Evolutionary conservation across 2,329 filamentous ascomycete genomes (phyloP).

Genomic region (Sporothrix dimorphospora): DNA sequence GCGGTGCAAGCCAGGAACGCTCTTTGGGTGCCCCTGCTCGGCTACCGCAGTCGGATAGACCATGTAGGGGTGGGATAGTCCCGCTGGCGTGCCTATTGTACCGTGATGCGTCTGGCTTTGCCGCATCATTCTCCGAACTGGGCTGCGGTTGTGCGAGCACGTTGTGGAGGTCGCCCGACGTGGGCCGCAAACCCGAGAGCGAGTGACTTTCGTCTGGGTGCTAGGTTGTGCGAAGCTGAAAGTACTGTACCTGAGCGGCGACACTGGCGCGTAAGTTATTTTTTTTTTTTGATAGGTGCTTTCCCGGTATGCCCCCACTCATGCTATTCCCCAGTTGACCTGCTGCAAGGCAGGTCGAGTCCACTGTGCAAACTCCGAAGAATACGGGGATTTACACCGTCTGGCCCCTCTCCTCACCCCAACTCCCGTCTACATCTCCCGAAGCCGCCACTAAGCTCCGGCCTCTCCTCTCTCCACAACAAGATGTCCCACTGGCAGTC

Average conservation of each 20-base stretch:
- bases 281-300: neutral
- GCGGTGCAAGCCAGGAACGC: neutral
- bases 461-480: conserved; percentile 11
- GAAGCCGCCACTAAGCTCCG: conserved; percentile 4
- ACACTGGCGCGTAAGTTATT: neutral
- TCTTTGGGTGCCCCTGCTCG: neutral
- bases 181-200: neutral
- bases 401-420: neutral
- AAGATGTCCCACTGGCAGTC: neutral
- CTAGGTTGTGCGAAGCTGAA: neutral
- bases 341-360: too few relatives aligned
- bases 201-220: neutral
- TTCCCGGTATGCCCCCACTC: neutral
- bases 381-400: neutral
- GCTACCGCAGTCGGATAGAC: conserved; percentile 1
- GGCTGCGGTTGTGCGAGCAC: neutral
- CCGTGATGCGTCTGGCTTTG: conserved; percentile 6
- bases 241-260: neutral
- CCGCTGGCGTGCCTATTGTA: neutral
- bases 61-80: neutral
- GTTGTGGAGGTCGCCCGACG: neutral
- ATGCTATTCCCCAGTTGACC: neutral
- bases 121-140: conserved; percentile 15
- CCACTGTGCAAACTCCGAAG: too few relatives aligned
- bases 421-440: conserved; percentile 31